These are phyloP conservation scores for Cubamyces lactineus DNA, from an alignment of 768 basidiomycete genomes.

Conservation along the genomic window DNA sequence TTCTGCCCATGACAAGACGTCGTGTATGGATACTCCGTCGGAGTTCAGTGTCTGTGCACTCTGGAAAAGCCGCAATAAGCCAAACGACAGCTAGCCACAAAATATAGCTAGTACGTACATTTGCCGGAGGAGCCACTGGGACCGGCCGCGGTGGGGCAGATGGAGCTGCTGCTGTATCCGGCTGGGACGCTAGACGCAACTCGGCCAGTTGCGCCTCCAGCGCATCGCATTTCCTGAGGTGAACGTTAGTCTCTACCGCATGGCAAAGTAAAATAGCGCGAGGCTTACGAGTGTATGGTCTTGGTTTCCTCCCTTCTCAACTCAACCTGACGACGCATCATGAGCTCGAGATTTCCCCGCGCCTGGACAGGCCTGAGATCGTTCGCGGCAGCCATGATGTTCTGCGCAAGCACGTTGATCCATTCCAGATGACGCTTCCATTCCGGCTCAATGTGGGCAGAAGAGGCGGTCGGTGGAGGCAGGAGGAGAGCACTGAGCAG, in stretches of 20 bases:
- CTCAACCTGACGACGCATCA: conserved; percentile 83
- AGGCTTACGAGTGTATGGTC: conserved; percentile 65
- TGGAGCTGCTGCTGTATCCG: neutral
- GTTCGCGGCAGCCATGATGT: conserved; percentile 89
- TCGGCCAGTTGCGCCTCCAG: conserved; percentile 66
- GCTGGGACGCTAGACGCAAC: conserved; percentile 42
- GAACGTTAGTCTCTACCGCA: neutral
- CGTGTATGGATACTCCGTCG: neutral
- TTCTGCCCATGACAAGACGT: conserved; percentile 12
- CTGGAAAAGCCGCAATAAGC: neutral
- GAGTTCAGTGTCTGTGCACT: neutral
- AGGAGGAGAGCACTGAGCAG: conserved; percentile 70
- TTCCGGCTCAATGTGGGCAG: conserved; percentile 51
- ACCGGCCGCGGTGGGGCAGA: neutral
- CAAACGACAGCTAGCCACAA: too few relatives aligned
- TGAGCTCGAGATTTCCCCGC: conserved; percentile 74
- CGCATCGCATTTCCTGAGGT: conserved; percentile 67
- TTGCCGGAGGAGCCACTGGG: too few relatives aligned
- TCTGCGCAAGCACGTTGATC: conserved; percentile 80
- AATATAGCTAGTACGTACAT: neutral
- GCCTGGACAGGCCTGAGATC: conserved; percentile 88
- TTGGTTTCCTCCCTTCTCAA: conserved; percentile 73
- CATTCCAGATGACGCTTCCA: conserved; percentile 81
- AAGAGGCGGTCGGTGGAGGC: conserved; percentile 59
- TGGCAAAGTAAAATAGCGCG: neutral